phyloP scores from a whole-genome alignment of 2,329 filamentous ascomycete species.

The Botrytis hyacinthi region DNA sequence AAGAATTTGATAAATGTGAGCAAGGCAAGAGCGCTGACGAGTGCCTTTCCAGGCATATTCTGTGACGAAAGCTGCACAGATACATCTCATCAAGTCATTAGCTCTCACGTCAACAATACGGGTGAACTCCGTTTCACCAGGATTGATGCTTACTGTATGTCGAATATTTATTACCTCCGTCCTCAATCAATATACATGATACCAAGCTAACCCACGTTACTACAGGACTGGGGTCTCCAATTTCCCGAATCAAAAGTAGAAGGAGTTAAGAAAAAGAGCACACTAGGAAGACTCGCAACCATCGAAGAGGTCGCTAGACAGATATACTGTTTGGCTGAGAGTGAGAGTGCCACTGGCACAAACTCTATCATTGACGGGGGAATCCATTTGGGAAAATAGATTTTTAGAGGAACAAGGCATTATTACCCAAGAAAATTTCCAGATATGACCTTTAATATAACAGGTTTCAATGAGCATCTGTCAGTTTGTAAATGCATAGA shows the following conservation, averaged over 20 bases:
- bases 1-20: not conserved
- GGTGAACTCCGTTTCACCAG: slow-evolving; percentile 49
- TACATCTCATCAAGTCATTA: slow-evolving; percentile 56
- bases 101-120: slow-evolving; percentile 54
- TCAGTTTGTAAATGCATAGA: not conserved
- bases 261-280: slow-evolving; percentile 25
- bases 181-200: accelerated
- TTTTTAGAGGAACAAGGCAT: not conserved
- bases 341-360: slow-evolving; percentile 50
- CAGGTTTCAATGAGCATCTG: not conserved
- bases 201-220: not conserved
- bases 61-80: slow-evolving; percentile 72
- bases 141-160: slow-evolving; percentile 14
- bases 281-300: slow-evolving; percentile 29
- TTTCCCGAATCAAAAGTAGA: slow-evolving; percentile 30
- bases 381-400: slow-evolving; percentile 17
- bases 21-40: not conserved
- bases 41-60: slow-evolving; percentile 59
- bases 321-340: slow-evolving; percentile 50
- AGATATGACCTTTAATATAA: not conserved
- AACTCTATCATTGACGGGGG: slow-evolving; percentile 50
- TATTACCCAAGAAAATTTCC: not conserved
- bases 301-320: slow-evolving; percentile 51
- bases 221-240: slow-evolving; percentile 32
- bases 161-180: not conserved